These are phyloP conservation scores for Spinellus fusiger DNA, from an alignment of 192 early-diverging fungal species.

Conservation along the genomic window DNA sequence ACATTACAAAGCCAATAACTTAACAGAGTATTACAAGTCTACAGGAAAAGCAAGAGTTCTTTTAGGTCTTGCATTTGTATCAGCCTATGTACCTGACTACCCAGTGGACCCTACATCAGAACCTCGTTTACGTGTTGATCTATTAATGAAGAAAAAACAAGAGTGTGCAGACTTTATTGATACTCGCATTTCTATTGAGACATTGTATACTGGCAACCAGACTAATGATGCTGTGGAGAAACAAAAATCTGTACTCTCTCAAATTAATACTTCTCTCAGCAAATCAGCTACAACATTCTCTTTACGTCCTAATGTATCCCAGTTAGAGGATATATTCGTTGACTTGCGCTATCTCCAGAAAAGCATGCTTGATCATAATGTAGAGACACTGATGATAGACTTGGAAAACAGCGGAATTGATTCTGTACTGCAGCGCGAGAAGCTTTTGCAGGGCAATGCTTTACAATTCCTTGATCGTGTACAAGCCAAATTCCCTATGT, in stretches of 20 bases:
- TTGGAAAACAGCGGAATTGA: conserved; percentile 33
- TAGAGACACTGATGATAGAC: conserved; percentile 39
- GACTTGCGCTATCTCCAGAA: conserved; percentile 27
- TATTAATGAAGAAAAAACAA: conserved; percentile 51
- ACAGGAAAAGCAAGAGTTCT: conserved; percentile 56
- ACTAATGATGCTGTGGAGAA: conserved; percentile 35
- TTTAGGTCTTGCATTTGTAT: conserved; percentile 55
- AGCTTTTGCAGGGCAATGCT: conserved; percentile 64
- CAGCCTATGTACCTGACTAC: conserved; percentile 70
- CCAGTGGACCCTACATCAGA: conserved; percentile 82
- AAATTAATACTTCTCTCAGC: conserved; percentile 32
- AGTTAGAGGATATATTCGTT: conserved; percentile 56
- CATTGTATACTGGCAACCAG: conserved; percentile 52
- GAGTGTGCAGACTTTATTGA: conserved; percentile 48
- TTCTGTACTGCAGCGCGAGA: conserved; percentile 48
- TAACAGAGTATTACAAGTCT: conserved; percentile 12
- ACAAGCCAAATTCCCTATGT: conserved; percentile 61
- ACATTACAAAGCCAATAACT: conserved; percentile 3
- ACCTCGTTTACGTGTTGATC: conserved; percentile 56
- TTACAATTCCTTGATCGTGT: conserved; percentile 57
- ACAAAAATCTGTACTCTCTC: conserved; percentile 22
- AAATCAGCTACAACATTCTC: conserved; percentile 43
- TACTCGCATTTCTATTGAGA: conserved; percentile 51
- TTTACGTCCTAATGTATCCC: conserved; percentile 56
- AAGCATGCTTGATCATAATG: conserved; percentile 30